Conservation (phyloP, 169 alveolate species). For the Plasmodium relictum region DNA sequence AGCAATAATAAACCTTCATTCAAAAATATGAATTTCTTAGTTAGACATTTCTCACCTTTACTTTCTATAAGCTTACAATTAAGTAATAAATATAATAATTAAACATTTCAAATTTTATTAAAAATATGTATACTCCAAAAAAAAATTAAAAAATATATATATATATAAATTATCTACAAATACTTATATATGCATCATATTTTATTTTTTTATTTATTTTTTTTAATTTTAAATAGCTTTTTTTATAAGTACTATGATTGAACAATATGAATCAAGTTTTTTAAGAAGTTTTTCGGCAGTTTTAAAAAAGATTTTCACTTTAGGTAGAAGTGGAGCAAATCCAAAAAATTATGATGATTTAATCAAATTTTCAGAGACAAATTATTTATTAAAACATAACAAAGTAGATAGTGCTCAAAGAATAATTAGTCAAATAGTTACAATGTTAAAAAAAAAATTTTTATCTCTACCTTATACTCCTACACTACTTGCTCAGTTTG, state of each 20-base stretch:
- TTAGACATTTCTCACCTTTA: slow-evolving; percentile 32
- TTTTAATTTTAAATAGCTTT: slow-evolving; percentile 9
- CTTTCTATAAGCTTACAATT: slow-evolving; percentile 38
- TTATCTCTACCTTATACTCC: slow-evolving; percentile 38
- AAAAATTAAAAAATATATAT: background rate
- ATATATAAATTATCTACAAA: background rate
- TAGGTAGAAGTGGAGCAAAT: slow-evolving; percentile 32
- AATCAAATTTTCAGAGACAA: slow-evolving; percentile 33
- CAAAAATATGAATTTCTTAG: slow-evolving; percentile 27
- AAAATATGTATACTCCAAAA: background rate
- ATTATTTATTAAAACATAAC: slow-evolving; percentile 13
- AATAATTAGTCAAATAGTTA: slow-evolving; percentile 33
- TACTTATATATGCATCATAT: background rate
- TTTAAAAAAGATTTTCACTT: slow-evolving; percentile 34
- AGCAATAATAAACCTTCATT: background rate
- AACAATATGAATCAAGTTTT: slow-evolving; percentile 61
- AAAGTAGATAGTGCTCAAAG: slow-evolving; percentile 39
- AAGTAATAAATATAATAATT: background rate
- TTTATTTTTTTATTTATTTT: background rate
- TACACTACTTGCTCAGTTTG: slow-evolving; percentile 49
- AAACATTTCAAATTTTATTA: no score
- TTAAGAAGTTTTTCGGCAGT: slow-evolving; percentile 31
- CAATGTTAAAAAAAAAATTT: slow-evolving; percentile 40
- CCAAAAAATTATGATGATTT: slow-evolving; percentile 48
- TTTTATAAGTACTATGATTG: slow-evolving; percentile 61